phyloP scores from a whole-genome alignment of 257 asterid species.

The Capsicum chinense region DNA sequence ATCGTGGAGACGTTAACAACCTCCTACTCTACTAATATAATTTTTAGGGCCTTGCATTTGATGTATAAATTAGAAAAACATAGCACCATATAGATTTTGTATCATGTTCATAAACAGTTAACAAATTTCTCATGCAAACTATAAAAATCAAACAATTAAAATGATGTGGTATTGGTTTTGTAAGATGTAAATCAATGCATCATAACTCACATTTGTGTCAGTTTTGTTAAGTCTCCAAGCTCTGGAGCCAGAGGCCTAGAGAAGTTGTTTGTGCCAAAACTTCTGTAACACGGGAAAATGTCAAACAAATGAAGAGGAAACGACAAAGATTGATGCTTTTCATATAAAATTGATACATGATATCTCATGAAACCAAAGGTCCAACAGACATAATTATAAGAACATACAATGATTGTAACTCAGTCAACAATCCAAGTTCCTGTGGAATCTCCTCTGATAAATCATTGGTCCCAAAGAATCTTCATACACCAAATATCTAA shows the following conservation, averaged over 20 bases:
- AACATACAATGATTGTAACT: neutral
- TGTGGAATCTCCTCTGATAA: slow-evolving; percentile 69
- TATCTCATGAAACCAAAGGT: neutral
- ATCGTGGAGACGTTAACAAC: neutral
- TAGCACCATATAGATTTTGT: neutral
- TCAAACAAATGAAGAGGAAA: neutral
- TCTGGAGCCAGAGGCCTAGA: no score
- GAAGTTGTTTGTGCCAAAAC: no score
- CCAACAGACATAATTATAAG: neutral
- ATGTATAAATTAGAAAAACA: neutral
- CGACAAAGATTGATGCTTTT: neutral
- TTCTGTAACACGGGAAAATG: no score
- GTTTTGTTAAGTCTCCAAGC: no score
- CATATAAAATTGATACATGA: neutral
- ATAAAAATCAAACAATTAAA: neutral
- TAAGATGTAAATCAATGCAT: neutral
- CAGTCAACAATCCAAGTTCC: slow-evolving; percentile 68
- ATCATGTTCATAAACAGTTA: neutral
- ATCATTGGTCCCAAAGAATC: slow-evolving; percentile 59
- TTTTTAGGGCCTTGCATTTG: neutral
- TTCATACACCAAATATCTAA: slow-evolving; percentile 29
- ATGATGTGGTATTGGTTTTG: neutral
- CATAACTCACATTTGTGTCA: slow-evolving; percentile 26
- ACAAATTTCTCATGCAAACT: neutral
- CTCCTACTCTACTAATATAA: neutral